Base-by-base conservation (phyloP, 2,329 filamentous ascomycete species). In the Venturiaceae sp. region DNA sequence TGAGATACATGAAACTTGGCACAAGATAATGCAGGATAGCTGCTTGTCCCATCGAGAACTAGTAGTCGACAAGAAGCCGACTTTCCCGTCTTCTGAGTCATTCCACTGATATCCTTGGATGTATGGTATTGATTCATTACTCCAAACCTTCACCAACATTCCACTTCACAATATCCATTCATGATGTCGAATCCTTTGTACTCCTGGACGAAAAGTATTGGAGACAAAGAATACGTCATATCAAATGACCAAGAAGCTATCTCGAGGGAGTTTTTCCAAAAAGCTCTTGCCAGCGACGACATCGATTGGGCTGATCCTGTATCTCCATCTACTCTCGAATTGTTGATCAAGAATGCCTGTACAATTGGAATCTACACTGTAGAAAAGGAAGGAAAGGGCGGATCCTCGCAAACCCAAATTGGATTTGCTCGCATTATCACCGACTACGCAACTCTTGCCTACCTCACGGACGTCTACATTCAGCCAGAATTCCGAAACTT, bases 391-490 rank as follows among this genome's bases (percentile, higher is more conserved):
- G 39, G 6, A 50, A 39, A 14, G 3, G 30, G 28, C 41, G 7
- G 34, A 4, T n/a, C 30, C 3, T 28, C 21, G 13, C 55, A 19
- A 39, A 50, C 5, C n/a, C 73, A 77, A 63, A 74, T 87, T 53
- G 84, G 83, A 0, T 76, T 85, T 58, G 80, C 78, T 1, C 77
- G 87, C 34, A 69, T 87, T n/a, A 74, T 90, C 55, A 90, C 86
- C 8, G 87, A 90, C 69, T 80, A 81, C 64, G 78, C 83, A 52
- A 86, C 85, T 0, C 83, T 88, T 64, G 84, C 80, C 34, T 90
- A 87, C 64, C 71, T 87, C 39, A 86, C 85, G 28, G 86, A 89
- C 65, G 82, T 88, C 21, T 89, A 86, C 68, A 74, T 89, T 23
- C 68, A 82, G 2, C 74, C 80, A 0, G 75, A 79, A 39, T 81